Evolutionary conservation across 768 basidiomycete species (phyloP).

Genomic region (Tricholoma saponaceum): DNA sequence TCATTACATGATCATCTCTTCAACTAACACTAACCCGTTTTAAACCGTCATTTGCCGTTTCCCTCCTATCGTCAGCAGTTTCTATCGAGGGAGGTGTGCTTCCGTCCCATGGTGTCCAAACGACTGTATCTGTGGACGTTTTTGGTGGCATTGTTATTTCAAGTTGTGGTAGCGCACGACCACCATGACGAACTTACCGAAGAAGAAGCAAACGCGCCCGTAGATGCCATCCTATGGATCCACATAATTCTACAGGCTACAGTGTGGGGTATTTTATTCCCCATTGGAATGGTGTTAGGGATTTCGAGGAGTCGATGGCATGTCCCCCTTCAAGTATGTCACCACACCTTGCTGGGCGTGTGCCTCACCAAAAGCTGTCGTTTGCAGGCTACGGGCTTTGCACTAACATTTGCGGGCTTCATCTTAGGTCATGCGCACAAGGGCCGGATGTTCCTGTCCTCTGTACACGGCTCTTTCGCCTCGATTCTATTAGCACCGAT

Average conservation of each 20-base stretch:
- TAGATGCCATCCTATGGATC: slow-evolving; percentile 77
- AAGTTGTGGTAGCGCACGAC: slow-evolving; percentile 44
- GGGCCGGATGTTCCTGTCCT: slow-evolving; percentile 71
- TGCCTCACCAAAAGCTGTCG: not conserved
- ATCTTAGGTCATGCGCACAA: slow-evolving; percentile 84
- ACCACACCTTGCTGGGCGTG: not conserved
- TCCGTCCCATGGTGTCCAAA: not conserved
- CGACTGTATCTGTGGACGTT: slow-evolving; percentile 7
- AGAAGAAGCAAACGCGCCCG: slow-evolving; percentile 57
- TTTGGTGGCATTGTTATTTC: slow-evolving; percentile 3
- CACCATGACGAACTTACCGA: slow-evolving; percentile 64
- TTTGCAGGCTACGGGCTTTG: slow-evolving; percentile 59
- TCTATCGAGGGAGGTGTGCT: not conserved
- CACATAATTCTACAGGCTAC: slow-evolving; percentile 76
- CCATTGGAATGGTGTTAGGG: slow-evolving; percentile 76
- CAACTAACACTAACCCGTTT: too few relatives aligned
- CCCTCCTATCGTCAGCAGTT: too few relatives aligned
- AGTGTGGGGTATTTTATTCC: slow-evolving; percentile 87
- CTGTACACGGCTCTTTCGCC: slow-evolving; percentile 70
- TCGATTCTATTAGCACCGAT: slow-evolving; percentile 65
- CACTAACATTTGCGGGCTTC: slow-evolving; percentile 68
- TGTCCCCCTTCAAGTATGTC: slow-evolving; percentile 75
- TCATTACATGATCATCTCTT: too few relatives aligned
- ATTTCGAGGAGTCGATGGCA: slow-evolving; percentile 84
- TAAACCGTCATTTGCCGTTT: not conserved